A percentile compares a stretch with the other conserved stretches of the same genome.
Evolutionary conservation across 2,329 filamentous ascomycete species (phyloP).

Genomic region (Juglanconis sp.): DNA sequence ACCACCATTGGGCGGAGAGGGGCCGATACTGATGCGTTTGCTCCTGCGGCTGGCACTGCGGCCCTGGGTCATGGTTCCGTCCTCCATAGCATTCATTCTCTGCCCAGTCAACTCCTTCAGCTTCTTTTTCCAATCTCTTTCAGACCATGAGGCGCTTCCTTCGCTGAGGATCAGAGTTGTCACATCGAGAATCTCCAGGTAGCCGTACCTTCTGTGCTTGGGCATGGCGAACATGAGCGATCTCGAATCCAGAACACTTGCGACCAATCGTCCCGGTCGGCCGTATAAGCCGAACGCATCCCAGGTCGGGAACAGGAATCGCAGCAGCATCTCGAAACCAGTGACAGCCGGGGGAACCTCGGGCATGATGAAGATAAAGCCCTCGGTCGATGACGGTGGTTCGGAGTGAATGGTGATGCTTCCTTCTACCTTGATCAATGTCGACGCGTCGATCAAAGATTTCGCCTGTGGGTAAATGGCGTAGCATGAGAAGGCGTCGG

Average conservation of each 20-base stretch:
- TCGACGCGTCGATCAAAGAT: slow-evolving; percentile 89
- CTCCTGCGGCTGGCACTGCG: slow-evolving; percentile 58
- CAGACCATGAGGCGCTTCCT: slow-evolving; percentile 74
- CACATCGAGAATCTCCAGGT: slow-evolving; percentile 85
- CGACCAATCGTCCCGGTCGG: slow-evolving; percentile 78
- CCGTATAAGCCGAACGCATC: slow-evolving; percentile 92
- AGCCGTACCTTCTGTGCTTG: slow-evolving; percentile 80
- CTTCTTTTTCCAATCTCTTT: slow-evolving; percentile 84
- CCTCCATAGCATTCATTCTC: slow-evolving; percentile 66
- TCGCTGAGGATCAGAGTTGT: slow-evolving; percentile 73
- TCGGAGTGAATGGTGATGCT: slow-evolving; percentile 82
- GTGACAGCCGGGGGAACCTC: slow-evolving; percentile 87
- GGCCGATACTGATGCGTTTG: slow-evolving; percentile 54
- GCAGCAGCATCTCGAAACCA: slow-evolving; percentile 92
- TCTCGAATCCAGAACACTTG: slow-evolving; percentile 79
- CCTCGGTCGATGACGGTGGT: slow-evolving; percentile 75
- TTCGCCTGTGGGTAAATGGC: slow-evolving; percentile 95
- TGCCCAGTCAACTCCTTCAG: slow-evolving; percentile 84
- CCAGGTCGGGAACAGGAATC: slow-evolving; percentile 89
- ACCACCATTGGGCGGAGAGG: slow-evolving; percentile 25
- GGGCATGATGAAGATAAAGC: slow-evolving; percentile 97
- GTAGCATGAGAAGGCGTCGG: slow-evolving; percentile 86
- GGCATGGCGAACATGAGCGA: slow-evolving; percentile 99
- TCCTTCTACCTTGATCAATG: slow-evolving; percentile 89
- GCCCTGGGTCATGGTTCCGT: slow-evolving; percentile 42